Evolutionary conservation across 306 rosid species (phyloP).

Genomic region (Corylus americana): DNA sequence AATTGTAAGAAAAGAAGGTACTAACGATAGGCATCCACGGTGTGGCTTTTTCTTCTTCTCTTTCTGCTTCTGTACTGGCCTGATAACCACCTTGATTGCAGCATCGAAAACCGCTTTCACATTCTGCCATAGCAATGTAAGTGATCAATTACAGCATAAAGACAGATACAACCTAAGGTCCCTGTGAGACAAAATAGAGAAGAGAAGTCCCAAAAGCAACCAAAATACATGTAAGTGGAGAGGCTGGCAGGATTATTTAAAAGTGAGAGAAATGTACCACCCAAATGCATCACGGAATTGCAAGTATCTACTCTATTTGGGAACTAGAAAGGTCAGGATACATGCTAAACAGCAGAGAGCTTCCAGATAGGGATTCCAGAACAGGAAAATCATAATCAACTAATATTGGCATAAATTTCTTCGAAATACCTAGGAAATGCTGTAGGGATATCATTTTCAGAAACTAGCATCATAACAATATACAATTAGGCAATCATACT

Average conservation of each 20-base stretch:
- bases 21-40: slow-evolving; percentile 80
- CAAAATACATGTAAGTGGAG: background rate
- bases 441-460: background rate
- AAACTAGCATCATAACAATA: background rate
- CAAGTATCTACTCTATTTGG: background rate
- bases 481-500: background rate
- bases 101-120: slow-evolving; percentile 92
- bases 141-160: slow-evolving; percentile 12
- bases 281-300: background rate
- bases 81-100: slow-evolving; percentile 86
- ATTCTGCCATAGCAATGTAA: slow-evolving; percentile 58
- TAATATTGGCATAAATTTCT: background rate
- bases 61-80: slow-evolving; percentile 81
- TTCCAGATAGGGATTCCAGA: background rate
- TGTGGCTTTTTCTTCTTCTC: slow-evolving; percentile 74
- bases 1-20: slow-evolving; percentile 24
- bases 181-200: background rate
- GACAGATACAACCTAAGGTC: background rate
- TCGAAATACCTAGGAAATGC: background rate
- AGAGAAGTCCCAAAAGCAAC: background rate
- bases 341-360: background rate
- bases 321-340: background rate
- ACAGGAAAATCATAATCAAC: background rate
- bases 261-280: background rate
- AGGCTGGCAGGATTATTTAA: background rate